A percentile compares a stretch with the other conserved stretches of the same genome.
Conservation (phyloP, 2,329 filamentous ascomycete genomes). For the Trichoderma brevicompactum region DNA sequence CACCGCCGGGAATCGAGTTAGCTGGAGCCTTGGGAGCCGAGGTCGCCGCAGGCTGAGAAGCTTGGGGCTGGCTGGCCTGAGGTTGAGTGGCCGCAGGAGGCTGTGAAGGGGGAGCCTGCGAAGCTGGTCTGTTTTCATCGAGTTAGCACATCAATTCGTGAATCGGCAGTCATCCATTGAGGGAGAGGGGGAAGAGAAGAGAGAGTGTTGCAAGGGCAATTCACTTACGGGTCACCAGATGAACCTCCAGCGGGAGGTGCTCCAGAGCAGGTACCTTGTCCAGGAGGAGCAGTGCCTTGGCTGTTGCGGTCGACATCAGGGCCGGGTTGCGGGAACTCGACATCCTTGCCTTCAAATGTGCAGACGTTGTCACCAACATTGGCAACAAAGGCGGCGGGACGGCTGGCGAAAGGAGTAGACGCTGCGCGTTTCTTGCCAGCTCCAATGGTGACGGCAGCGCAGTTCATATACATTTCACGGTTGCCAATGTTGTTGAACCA, state of each 20-base stretch:
- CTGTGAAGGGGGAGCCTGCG: background rate
- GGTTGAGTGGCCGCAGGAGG: background rate
- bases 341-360: constrained; percentile 60
- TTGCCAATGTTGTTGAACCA: constrained; percentile 80
- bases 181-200: too few species aligned
- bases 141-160: background rate
- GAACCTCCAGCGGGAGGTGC: constrained; percentile 25
- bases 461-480: constrained; percentile 88
- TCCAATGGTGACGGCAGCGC: constrained; percentile 69
- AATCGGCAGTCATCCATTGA: background rate
- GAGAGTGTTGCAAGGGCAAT: too few species aligned
- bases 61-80: background rate
- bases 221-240: constrained; percentile 16
- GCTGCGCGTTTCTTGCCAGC: constrained; percentile 39
- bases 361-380: constrained; percentile 66
- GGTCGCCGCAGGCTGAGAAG: background rate
- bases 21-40: background rate
- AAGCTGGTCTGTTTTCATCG: background rate
- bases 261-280: background rate
- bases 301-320: constrained; percentile 51
- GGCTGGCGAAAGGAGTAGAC: constrained; percentile 51
- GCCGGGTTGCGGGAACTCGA: constrained; percentile 70
- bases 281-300: constrained; percentile 45
- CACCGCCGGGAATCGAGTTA: constrained; percentile 22
- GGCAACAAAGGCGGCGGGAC: constrained; percentile 72